Evolutionary conservation across 176 grass and related monocot species (phyloP), one percentile per base, ranked within the genome.

Genomic region (Eremochloa ophiuroides): DNA sequence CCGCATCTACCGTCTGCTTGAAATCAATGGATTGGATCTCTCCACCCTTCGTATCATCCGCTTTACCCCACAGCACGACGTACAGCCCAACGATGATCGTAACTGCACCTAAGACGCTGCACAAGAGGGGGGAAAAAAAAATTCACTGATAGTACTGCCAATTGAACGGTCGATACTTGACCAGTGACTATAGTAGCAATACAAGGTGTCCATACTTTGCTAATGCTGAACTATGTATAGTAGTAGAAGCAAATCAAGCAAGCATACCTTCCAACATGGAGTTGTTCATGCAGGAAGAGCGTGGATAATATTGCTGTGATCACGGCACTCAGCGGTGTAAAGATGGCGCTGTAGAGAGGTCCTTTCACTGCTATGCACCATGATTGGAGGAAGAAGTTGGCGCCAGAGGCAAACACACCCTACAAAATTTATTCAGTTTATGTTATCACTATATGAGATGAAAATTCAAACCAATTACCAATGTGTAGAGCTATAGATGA

Each of bases 311-410:
- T 25, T 23, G 85, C 73, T 27, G 93, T 84, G 23, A 95, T 88
- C 20, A 95, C 72, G 0, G 90, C 86, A 29, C 67, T 83, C 6
- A 95, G 51, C 10, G 90, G 93, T 33, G 83, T 92, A 73, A 95
- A 92, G 35, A 92, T 83, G 61, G 85, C 87, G 31, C 84, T 87
- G 78, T 84, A 92, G 22, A 95, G 85, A 9, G 93, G 93, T 1
- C 87, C 93, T 82, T 82, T 86, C 33, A 86, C 63, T 6, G 90
- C 64, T 90, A 96, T 86, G 75, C 82, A 90, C 93, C 90, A 95
- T 20, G 85, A 95, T 40, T 86, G 87, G 39, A 92, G 60, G 63
- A 84, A 95, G 39, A 85, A 90, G 73, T 87, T 88, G 17, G 91
- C 82, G 1, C 82, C 90, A 2, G 93, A 90, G 4, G 90, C 93